Evolutionary conservation across 2,329 filamentous ascomycete species (phyloP), one percentile per base, ranked within the genome.

Genomic region (Aureobasidium sp.): DNA sequence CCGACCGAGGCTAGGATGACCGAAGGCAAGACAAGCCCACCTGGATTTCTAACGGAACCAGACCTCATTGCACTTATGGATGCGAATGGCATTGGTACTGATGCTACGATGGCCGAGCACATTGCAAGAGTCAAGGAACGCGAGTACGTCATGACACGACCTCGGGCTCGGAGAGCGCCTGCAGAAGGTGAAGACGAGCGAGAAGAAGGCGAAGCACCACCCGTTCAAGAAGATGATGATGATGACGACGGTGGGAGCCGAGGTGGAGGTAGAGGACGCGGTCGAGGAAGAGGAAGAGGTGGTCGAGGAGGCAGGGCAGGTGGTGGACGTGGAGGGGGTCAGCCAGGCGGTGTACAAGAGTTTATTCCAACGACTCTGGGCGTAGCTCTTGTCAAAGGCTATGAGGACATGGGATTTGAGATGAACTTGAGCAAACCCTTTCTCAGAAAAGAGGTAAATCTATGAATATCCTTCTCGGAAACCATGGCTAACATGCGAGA

Each of bases 101-200:
- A 99, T 77, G 94, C 94, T 7, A 99, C 94, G 1, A 99, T 99
- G 94, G 94, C 94, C 0, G 94, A 99, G 70, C 94, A 99, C 72
- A 99, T 99, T 70, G 86, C 90, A 63, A 99, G 93, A 75, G 96
- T 99, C 69, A 92, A 97, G 74, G 85, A 92, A 63, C 82, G 94
- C 64, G 82, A 92, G 68, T 99, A 99, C 70, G 93, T 92, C 55
- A 84, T 86, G 62, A 87, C 88, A 71, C 71, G 84, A 76, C 71
- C 81, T 70, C 81, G 75, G 65, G 74, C 70, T 20, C 72, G 70
- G 34, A 69, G 68, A 56, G 71, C 65, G 34, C 70, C 66, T 72
- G 74, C 37, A 67, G 71, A 61, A 64, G 72, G 62, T 69, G 73
- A 65, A 10, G 70, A 68, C 24, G 70, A 63, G 27, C 68, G 75